Evolutionary conservation across 2,329 filamentous ascomycete genomes (phyloP).

Genomic region (Trichoderma lentiforme): DNA sequence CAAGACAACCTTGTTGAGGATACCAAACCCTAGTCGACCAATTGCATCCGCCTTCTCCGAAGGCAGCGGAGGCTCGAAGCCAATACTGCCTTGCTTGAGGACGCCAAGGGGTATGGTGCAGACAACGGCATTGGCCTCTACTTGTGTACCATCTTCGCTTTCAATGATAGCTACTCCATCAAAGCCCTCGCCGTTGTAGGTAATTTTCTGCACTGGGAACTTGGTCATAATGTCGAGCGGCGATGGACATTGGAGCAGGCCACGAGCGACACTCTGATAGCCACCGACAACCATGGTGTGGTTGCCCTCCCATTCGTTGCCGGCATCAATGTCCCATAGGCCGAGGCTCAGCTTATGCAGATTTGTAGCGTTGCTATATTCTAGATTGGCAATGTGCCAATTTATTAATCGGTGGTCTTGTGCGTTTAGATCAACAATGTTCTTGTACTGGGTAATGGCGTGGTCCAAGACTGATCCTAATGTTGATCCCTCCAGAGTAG

Average conservation of each 20-base stretch:
- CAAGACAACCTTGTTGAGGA: constrained; percentile 92
- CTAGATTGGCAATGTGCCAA: constrained; percentile 97
- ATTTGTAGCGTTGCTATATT: constrained; percentile 94
- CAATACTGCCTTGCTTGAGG: constrained; percentile 74
- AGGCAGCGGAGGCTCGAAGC: constrained; percentile 90
- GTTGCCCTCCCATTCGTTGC: constrained; percentile 94
- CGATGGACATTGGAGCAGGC: constrained; percentile 72
- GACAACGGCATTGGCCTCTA: constrained; percentile 88
- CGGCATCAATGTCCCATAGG: constrained; percentile 95
- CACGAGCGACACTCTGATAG: constrained; percentile 89
- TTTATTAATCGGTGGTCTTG: constrained; percentile 90
- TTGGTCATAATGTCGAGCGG: constrained; percentile 74
- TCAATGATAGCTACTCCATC: constrained; percentile 58
- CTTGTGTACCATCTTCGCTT: constrained; percentile 70
- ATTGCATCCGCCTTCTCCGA: constrained; percentile 81
- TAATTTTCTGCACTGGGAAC: constrained; percentile 68
- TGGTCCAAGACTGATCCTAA: constrained; percentile 89
- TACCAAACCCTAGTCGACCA: constrained; percentile 80
- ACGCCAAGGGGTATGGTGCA: constrained; percentile 89
- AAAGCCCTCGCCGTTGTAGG: constrained; percentile 52
- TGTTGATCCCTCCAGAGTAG: constrained; percentile 64
- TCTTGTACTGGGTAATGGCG: constrained; percentile 83
- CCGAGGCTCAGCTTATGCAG: constrained; percentile 82
- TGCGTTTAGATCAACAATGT: constrained; percentile 75
- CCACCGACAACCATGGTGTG: constrained; percentile 93